Conservation (phyloP, 352 stramenopile genomes). For the Globisporangium parvum region DNA sequence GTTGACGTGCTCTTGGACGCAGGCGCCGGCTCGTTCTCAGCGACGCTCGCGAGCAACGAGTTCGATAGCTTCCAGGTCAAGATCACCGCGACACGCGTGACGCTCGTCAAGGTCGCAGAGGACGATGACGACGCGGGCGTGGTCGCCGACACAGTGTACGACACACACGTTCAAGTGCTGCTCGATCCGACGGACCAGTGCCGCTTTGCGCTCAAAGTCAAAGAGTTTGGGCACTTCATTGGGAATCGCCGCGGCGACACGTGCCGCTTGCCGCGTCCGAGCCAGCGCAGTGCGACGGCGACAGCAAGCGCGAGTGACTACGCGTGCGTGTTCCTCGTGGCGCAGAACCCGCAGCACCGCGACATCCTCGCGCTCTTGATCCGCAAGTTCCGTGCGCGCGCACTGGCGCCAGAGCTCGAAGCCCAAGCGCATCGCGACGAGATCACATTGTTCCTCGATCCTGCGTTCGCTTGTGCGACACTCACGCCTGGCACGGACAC, state of each 20-base stretch:
- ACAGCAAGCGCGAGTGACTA: conserved; percentile 12
- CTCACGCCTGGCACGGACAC: neutral
- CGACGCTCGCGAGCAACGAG: conserved; percentile 73
- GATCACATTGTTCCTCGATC: conserved; percentile 65
- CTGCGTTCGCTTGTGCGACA: conserved; percentile 30
- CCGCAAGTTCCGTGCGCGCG: conserved; percentile 58
- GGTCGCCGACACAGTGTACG: conserved; percentile 44
- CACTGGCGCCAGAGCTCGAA: conserved; percentile 43
- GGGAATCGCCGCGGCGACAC: conserved; percentile 49
- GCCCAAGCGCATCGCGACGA: conserved; percentile 53
- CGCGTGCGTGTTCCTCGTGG: conserved; percentile 73
- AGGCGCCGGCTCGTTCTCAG: conserved; percentile 63
- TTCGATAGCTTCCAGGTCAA: conserved; percentile 80
- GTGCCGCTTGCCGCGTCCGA: conserved; percentile 47
- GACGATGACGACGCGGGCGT: conserved; percentile 57
- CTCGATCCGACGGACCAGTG: conserved; percentile 58
- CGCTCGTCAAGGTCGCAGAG: conserved; percentile 70
- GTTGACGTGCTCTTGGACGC: conserved; percentile 71
- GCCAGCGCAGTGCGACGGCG: neutral
- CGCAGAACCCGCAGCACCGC: conserved; percentile 72
- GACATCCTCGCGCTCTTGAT: conserved; percentile 72
- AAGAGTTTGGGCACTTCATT: conserved; percentile 69
- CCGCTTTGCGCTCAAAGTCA: conserved; percentile 72
- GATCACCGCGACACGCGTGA: conserved; percentile 44
- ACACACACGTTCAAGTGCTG: conserved; percentile 60